A percentile compares a stretch with the other conserved stretches of the same genome.
Conservation (phyloP, 177 flowering plant genomes). For the Vitis hybrid region DNA sequence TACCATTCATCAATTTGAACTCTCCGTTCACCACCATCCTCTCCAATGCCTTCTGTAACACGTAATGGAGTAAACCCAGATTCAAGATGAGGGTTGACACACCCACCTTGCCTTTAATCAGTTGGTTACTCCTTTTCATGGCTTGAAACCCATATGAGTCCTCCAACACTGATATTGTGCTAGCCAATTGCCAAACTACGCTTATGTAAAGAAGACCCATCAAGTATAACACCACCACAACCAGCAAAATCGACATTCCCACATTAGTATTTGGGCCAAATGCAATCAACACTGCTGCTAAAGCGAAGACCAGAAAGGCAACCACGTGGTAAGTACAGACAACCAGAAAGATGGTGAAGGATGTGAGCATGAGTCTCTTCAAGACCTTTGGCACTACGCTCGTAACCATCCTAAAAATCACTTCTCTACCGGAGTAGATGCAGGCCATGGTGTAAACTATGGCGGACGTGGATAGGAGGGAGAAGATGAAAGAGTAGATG, state of each 20-base stretch:
- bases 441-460: slow-evolving; percentile 56
- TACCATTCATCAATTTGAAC: too few species aligned
- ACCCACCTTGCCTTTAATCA: slow-evolving; percentile 43
- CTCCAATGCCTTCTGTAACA: slow-evolving; percentile 16
- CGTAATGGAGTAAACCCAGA: slow-evolving; percentile 3
- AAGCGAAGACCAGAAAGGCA: background rate
- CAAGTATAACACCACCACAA: slow-evolving; percentile 15
- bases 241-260: background rate
- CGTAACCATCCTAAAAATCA: slow-evolving; percentile 39
- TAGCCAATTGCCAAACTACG: slow-evolving; percentile 60
- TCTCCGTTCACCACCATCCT: slow-evolving; percentile 22
- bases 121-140: slow-evolving; percentile 37
- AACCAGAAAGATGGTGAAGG: slow-evolving; percentile 29
- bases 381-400: slow-evolving; percentile 59
- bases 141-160: slow-evolving; percentile 43
- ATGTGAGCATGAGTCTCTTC: slow-evolving; percentile 58
- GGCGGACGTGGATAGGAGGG: slow-evolving; percentile 57
- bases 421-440: slow-evolving; percentile 39
- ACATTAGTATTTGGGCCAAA: too few species aligned
- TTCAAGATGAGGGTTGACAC: slow-evolving; percentile 15
- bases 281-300: background rate
- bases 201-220: slow-evolving; percentile 51
- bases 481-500: slow-evolving; percentile 31
- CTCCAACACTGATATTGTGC: slow-evolving; percentile 61
- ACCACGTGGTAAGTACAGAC: slow-evolving; percentile 28